Conservation (phyloP, 306 rosid species). For the Prunus padus region DNA sequence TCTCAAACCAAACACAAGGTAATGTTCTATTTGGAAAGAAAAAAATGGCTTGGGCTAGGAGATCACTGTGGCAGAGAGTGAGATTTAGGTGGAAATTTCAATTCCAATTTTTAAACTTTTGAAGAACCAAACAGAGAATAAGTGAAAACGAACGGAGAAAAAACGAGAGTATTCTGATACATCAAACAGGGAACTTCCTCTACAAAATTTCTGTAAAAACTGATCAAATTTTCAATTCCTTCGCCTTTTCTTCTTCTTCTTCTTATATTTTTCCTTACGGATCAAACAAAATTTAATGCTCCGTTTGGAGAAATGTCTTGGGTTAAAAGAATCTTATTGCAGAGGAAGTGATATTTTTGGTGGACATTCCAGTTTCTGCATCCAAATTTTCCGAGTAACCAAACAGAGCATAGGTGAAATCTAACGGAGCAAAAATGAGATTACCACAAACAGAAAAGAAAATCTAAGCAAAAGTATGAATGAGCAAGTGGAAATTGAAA, state of each 20-base stretch:
- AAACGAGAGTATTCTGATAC: background rate
- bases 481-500: background rate
- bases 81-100: no score
- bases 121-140: background rate
- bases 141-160: background rate
- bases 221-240: background rate
- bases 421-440: background rate
- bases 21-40: background rate
- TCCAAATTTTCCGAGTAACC: background rate
- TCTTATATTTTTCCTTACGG: background rate
- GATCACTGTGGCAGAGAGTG: no score
- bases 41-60: no score
- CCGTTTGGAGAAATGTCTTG: background rate
- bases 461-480: background rate
- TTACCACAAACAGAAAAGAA: no score
- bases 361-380: background rate
- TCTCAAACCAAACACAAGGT: background rate
- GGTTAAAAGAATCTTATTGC: background rate
- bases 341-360: background rate
- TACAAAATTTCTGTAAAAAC: background rate
- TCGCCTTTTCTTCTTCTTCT: background rate
- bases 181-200: background rate
- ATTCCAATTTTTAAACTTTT: no score
- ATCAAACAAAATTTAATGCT: no score
- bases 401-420: background rate